A percentile compares a stretch with the other conserved stretches of the same genome.
phyloP scores from a whole-genome alignment of 129 eudicot genomes.

The Scalesia atractyloides region DNA sequence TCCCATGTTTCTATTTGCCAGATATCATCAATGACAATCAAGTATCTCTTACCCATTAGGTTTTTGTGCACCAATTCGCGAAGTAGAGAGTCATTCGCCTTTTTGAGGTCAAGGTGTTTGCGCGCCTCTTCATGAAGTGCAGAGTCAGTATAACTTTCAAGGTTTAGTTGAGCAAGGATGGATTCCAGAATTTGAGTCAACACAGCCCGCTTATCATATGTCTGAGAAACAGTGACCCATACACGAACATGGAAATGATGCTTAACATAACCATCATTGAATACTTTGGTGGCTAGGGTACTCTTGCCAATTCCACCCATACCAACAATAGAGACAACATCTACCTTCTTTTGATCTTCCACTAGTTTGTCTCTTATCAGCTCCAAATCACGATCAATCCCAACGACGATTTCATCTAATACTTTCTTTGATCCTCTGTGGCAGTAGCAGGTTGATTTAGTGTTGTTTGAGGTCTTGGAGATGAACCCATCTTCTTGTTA shows the following conservation, averaged over 20 bases:
- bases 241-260: conserved; percentile 27
- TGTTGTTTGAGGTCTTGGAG: not conserved
- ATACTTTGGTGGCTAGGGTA: conserved; percentile 34
- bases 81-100: no score
- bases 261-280: not conserved
- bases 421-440: not conserved
- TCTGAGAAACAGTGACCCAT: conserved; percentile 35
- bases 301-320: conserved; percentile 40
- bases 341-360: not conserved
- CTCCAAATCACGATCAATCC: not conserved
- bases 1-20: no score
- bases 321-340: conserved; percentile 19
- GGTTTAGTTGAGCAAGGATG: not conserved
- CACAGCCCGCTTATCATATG: conserved; percentile 1
- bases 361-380: not conserved
- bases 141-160: not conserved
- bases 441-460: not conserved
- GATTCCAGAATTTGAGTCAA: conserved; percentile 17
- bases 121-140: not conserved
- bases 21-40: no score
- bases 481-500: not conserved
- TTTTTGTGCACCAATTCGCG: conserved; percentile 21
- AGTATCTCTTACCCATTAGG: not conserved
- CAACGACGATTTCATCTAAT: not conserved
- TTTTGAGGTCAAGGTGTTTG: not conserved